Base-by-base conservation (phyloP, 768 basidiomycete genomes). In the Pilatotrama ljubarskyi region DNA sequence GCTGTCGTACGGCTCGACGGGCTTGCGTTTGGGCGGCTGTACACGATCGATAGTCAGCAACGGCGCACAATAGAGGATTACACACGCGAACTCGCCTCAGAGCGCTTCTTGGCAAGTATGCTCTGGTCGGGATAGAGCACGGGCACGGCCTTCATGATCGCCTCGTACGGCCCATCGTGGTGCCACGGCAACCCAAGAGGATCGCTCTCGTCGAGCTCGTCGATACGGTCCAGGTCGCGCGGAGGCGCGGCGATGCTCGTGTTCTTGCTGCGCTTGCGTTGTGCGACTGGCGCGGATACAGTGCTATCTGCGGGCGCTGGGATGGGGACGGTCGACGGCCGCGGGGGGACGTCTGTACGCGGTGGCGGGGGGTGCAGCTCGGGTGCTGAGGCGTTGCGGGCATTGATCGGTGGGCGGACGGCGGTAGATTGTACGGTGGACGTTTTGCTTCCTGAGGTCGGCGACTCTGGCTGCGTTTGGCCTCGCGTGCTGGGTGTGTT, bases 81-180 rank as follows among this genome's bases (percentile, higher is more conserved):
- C 32, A 22, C 24, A 25, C 9, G 11, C 35, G 29, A n/a, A 20
- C 37, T 15, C 26, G 53, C 55, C 55, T 62, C 55, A n/a, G 22
- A 11, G 48, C 54, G 60, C 38, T 61, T 55, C 20, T 54, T 46
- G 10, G 14, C 59, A 8, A 47, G 58, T 59, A 57, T 62, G 64
- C 41, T 68, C 63, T 44, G 32, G 6, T 60, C 57, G 8, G 50
- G 48, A 18, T 40, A 48, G 7, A 54, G 25, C 37, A 64, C 64
- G 53, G 73, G 72, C 2, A 70, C 68, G 40, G 76, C 66, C 43
- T 70, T 75, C 38, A 70, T 69, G 40, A 82, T 78, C 2, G 81
- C 87, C 68, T 92, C 88, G 66, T 91, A 93, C n/a, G 88, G 89
- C 0, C 89, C 86, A 32, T 76, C 77, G 65, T 91, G 88, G 68